Conservation (phyloP, 2,329 filamentous ascomycete genomes). For the Calonectria hawksworthii region DNA sequence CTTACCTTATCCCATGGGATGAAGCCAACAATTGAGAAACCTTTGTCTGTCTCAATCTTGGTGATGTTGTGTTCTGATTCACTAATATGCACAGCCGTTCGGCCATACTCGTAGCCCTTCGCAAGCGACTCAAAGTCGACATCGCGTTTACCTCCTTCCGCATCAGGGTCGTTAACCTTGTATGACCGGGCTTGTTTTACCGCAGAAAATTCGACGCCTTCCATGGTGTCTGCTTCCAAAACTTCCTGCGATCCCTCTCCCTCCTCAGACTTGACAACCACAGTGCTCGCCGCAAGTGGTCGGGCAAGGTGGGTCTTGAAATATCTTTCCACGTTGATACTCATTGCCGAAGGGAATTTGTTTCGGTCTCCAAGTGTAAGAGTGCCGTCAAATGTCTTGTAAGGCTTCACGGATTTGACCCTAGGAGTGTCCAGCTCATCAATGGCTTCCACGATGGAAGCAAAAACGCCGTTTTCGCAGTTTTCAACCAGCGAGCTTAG, state of each 20-base stretch:
- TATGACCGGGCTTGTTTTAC: slow-evolving; percentile 88
- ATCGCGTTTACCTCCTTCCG: slow-evolving; percentile 84
- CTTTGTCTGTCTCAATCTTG: slow-evolving; percentile 82
- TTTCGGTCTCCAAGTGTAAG: slow-evolving; percentile 84
- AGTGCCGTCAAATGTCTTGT: slow-evolving; percentile 83
- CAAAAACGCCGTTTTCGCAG: slow-evolving; percentile 78
- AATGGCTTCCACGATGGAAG: slow-evolving; percentile 89
- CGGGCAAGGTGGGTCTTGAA: slow-evolving; percentile 86
- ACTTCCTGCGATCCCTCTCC: slow-evolving; percentile 64
- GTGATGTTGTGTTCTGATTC: slow-evolving; percentile 90
- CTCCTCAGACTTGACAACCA: slow-evolving; percentile 70
- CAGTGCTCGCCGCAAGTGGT: slow-evolving; percentile 82
- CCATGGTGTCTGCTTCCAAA: slow-evolving; percentile 62
- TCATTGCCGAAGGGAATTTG: slow-evolving; percentile 81
- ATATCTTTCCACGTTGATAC: slow-evolving; percentile 91
- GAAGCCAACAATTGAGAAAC: slow-evolving; percentile 89
- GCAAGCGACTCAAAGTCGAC: slow-evolving; percentile 86
- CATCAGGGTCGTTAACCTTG: slow-evolving; percentile 80
- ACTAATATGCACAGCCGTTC: slow-evolving; percentile 90
- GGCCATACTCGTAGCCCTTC: slow-evolving; percentile 95
- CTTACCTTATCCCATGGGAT: slow-evolving; percentile 78
- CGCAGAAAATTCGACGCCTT: slow-evolving; percentile 71
- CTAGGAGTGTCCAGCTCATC: slow-evolving; percentile 83
- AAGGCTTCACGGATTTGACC: slow-evolving; percentile 81
- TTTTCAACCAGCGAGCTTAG: slow-evolving; percentile 76